Percentiles rank a stretch among this genome's conserved stretches.
Evolutionary conservation across 2,329 filamentous ascomycete genomes (phyloP).

Genomic region (Chrysoporthe austroafricana): DNA sequence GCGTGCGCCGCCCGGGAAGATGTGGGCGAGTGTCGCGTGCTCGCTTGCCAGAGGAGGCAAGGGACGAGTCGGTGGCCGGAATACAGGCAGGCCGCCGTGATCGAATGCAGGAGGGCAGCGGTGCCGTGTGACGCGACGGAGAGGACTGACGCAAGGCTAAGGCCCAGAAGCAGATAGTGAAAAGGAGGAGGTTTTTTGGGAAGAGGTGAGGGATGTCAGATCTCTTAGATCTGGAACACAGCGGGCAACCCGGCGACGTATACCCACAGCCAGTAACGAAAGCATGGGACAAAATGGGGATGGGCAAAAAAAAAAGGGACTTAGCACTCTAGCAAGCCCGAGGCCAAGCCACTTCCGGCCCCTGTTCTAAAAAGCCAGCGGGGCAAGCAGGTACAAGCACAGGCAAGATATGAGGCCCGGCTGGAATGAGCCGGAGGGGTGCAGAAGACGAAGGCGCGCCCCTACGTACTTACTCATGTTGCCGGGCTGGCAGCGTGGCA

Average conservation of each 20-base stretch:
- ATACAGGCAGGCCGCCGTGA: neutral
- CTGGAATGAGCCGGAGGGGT: neutral
- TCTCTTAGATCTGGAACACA: neutral
- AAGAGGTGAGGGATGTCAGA: conserved; percentile 3
- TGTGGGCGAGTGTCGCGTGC: conserved; percentile 1
- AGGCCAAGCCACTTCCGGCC: neutral
- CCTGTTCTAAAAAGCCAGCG: neutral
- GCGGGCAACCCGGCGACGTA: conserved; percentile 4
- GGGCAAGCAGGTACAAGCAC: neutral
- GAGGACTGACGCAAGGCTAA: neutral
- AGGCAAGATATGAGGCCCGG: neutral
- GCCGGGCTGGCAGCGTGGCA: neutral
- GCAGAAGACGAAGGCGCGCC: neutral
- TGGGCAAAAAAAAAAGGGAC: neutral
- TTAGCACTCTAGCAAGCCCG: neutral
- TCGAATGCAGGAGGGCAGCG: neutral
- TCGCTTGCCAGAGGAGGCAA: neutral
- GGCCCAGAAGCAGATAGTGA: neutral
- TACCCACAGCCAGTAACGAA: neutral
- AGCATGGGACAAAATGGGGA: neutral
- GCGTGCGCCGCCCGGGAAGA: neutral
- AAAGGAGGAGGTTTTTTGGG: conserved; percentile 1
- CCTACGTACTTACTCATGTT: neutral
- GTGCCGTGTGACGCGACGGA: neutral
- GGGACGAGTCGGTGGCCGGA: neutral